Conservation (phyloP, 495 filamentous ascomycete genomes). For the Symbiotaphrina buchneri region DNA sequence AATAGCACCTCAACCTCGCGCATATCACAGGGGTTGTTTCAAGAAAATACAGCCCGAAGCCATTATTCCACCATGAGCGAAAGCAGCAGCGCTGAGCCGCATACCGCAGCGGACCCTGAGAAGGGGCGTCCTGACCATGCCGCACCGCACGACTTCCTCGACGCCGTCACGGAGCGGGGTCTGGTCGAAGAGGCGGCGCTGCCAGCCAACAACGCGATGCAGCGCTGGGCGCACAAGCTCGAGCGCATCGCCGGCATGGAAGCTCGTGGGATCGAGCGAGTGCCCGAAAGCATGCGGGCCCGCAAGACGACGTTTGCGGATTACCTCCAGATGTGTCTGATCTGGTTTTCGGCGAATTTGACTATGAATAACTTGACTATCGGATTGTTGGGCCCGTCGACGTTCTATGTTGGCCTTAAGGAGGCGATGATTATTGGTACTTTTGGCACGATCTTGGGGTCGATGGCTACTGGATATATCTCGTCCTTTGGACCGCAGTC, state of each 20-base stretch:
- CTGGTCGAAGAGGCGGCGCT: no score
- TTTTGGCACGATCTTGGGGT: slow-evolving; percentile 39
- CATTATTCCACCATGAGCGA: no score
- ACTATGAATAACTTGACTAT: slow-evolving; percentile 56
- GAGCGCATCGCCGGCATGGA: no score
- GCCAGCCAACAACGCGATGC: no score
- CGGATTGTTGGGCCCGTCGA: slow-evolving; percentile 45
- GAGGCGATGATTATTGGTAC: slow-evolving; percentile 43
- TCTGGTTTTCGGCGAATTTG: slow-evolving; percentile 61
- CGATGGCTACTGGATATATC: slow-evolving; percentile 37
- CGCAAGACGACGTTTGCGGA: slow-evolving; percentile 29
- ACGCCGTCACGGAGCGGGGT: no score
- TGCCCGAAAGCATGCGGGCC: slow-evolving; percentile 24
- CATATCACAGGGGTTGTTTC: no score
- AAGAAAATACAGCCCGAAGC: no score
- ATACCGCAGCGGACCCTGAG: background rate
- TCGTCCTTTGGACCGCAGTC: slow-evolving; percentile 46
- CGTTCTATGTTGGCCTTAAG: slow-evolving; percentile 41
- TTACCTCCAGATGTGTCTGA: slow-evolving; percentile 37
- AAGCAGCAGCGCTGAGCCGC: no score
- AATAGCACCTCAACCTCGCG: no score
- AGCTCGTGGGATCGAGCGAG: no score
- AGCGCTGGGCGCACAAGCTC: no score
- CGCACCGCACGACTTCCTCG: background rate
- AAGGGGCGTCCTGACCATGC: no score